A percentile compares a stretch with the other conserved stretches of the same genome.
phyloP scores from a whole-genome alignment of 2,329 filamentous ascomycete species.

The Knufia fluminis region DNA sequence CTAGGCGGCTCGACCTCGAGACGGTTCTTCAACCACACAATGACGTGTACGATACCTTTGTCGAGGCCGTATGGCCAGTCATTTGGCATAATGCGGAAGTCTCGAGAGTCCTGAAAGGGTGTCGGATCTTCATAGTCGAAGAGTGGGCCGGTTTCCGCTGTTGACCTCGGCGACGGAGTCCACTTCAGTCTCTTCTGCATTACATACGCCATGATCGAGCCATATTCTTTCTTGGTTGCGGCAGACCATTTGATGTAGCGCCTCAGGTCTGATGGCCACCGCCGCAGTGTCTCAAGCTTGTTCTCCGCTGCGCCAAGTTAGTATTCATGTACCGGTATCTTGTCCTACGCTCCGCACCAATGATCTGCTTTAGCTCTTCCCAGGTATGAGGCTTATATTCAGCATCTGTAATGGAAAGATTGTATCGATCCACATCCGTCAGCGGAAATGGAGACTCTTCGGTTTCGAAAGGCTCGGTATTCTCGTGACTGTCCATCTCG shows the following conservation, averaged over 20 bases:
- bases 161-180: slow-evolving; percentile 26
- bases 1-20: slow-evolving; percentile 37
- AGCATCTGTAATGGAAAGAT: slow-evolving; percentile 44
- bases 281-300: slow-evolving; percentile 47
- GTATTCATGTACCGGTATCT: background rate
- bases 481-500: background rate
- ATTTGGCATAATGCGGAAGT: slow-evolving; percentile 51
- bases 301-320: slow-evolving; percentile 33
- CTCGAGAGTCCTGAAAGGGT: slow-evolving; percentile 46
- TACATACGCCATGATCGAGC: slow-evolving; percentile 48
- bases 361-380: slow-evolving; percentile 43
- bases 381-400: slow-evolving; percentile 45
- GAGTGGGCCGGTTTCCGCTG: slow-evolving; percentile 24
- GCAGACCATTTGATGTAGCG: slow-evolving; percentile 52
- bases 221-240: slow-evolving; percentile 46
- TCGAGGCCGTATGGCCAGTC: slow-evolving; percentile 56
- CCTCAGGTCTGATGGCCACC: slow-evolving; percentile 49
- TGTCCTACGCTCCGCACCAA: slow-evolving; percentile 32
- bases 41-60: slow-evolving; percentile 46
- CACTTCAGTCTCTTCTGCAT: slow-evolving; percentile 47
- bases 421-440: slow-evolving; percentile 40
- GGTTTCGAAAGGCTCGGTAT: background rate
- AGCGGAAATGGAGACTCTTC: slow-evolving; percentile 36
- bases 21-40: slow-evolving; percentile 48
- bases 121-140: slow-evolving; percentile 38